Evolutionary conservation across 108 stramenopile species (phyloP), one percentile per base, ranked within the genome.

Genomic region (Cyclotella atomus): DNA sequence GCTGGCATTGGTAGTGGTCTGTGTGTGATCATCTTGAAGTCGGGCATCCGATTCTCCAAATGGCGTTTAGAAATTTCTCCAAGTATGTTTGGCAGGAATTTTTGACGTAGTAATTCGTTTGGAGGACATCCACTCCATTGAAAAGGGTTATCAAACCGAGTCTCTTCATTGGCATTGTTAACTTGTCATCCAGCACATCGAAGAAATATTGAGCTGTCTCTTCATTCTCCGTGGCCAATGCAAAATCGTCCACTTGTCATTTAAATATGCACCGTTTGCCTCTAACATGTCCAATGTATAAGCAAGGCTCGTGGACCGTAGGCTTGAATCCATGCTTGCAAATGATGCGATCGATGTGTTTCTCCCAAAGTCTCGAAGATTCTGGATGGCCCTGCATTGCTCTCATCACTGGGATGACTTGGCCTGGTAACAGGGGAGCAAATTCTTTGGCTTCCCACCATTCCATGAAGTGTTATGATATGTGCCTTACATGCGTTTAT

Each of bases 181-280:
- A n/a, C n/a, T n/a, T n/a, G n/a, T n/a, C n/a, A n/a, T n/a, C n/a
- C n/a, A n/a, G n/a, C n/a, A n/a, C n/a, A 78, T 34, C 9, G 65
- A 62, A 34, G 45, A 69, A 10, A 2, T 14, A 9, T 15, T 71
- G 28, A 3, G 56, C 38, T 0, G 47, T 60, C 3, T 1, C 2
- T 0, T 46, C 43, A 20, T 16, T 15, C 12, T 49, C 12, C 0
- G 71, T 33, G 8, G 81, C 76, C 23, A 61, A 8, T 12, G 81
- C 71, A 38, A 81, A 82, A 43, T 88, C 83, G 50, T 88, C 84
- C 0, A 85, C 82, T 28, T 88, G 87, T 2, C 84, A 71, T 0
- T 59, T 41, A 14, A 88, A 41, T 19, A 88, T 27, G 5, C 75
- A 63, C 0, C 43, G 33, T 5, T 61, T 14, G 5, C 71, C 76